Base-by-base conservation (phyloP, 257 asterid genomes). In the Thymus mandschuricus region DNA sequence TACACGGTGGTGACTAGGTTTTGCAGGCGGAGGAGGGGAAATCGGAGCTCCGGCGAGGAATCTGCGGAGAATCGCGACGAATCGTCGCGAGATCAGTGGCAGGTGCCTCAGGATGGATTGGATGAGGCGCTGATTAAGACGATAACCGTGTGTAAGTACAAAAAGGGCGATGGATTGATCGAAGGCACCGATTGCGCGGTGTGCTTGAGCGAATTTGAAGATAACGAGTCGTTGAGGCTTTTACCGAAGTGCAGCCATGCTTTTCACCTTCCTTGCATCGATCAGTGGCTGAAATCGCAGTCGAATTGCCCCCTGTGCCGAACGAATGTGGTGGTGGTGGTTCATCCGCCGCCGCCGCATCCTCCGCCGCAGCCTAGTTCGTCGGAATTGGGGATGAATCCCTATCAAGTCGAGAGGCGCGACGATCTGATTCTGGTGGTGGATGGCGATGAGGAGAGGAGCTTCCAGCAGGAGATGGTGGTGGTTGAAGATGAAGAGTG, bases 231-330 rank as follows among this genome's bases (percentile, higher is more conserved):
- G 3, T 73, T 92, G 4, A 80, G 96, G 79, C 86, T 92, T 48
- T 59, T 92, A 78, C 97, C 98, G 0, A 88, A 88, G 78, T 92
- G 98, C 71, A 86, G 86, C 78, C 98, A 92, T 60, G 98, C 96
- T 66, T 92, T 92, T 66, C 98, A 92, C 76, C 81, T 84, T 41
- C 92, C 90, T 7, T 92, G 98, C 15, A 86, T 92, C 13, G 98
- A 92, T 21, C 84, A 87, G 1, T 92, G 98, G 98, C 84, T 92
- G 2, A 84, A 87, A 44, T 85, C 95, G 30, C 96, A 92, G 11
- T 75, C 92, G 6, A 92, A 79, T 74, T 92, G 98, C 63, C 98
- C 98, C 2, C 71, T 92, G 11, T 92, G 97, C 58, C 84, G 98
- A 0, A 90, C 92, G 1, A 80, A 66, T 56, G 90, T 85, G 12